Evolutionary conservation across 768 basidiomycete genomes (phyloP).

Genomic region (Fistulinella prunicolor): DNA sequence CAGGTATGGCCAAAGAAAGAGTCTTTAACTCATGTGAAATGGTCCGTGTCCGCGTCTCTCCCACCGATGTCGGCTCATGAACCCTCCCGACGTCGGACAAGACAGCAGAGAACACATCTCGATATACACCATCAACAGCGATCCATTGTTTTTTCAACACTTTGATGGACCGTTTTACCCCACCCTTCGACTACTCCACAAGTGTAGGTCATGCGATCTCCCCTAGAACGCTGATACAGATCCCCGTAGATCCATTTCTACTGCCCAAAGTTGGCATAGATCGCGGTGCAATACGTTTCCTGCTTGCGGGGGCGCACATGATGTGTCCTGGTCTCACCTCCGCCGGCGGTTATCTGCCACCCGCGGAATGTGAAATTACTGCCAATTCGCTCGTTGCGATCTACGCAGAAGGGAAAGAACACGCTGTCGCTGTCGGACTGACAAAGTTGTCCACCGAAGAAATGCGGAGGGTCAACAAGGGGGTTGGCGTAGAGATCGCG

Average conservation of each 20-base stretch:
- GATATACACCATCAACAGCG: slow-evolving; percentile 83
- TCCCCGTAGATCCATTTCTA: slow-evolving; percentile 77
- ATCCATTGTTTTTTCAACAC: slow-evolving; percentile 94
- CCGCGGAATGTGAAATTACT: slow-evolving; percentile 61
- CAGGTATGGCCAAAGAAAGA: slow-evolving; percentile 99
- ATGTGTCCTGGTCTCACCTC: slow-evolving; percentile 98
- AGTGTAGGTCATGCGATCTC: slow-evolving; percentile 56
- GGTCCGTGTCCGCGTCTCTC: slow-evolving; percentile 40
- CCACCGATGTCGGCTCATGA: slow-evolving; percentile 3
- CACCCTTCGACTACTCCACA: slow-evolving; percentile 84
- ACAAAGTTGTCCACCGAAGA: slow-evolving; percentile 84
- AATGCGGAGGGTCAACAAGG: slow-evolving; percentile 87
- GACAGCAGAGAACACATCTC: slow-evolving; percentile 92
- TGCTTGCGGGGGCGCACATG: slow-evolving; percentile 91
- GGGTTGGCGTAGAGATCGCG: slow-evolving; percentile 83
- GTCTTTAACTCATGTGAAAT: slow-evolving; percentile 87
- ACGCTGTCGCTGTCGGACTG: slow-evolving; percentile 83
- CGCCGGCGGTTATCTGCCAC: slow-evolving; percentile 82
- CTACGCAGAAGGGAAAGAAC: slow-evolving; percentile 93
- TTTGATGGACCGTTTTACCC: slow-evolving; percentile 93
- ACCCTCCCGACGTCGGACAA: slow-evolving; percentile 23
- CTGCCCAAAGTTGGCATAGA: slow-evolving; percentile 88
- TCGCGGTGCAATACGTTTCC: slow-evolving; percentile 96
- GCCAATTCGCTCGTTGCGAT: slow-evolving; percentile 83
- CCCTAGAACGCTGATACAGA: background rate